These are phyloP conservation scores for Dunaliella primolecta DNA, from an alignment of 139 green algal species.

Conservation along the genomic window DNA sequence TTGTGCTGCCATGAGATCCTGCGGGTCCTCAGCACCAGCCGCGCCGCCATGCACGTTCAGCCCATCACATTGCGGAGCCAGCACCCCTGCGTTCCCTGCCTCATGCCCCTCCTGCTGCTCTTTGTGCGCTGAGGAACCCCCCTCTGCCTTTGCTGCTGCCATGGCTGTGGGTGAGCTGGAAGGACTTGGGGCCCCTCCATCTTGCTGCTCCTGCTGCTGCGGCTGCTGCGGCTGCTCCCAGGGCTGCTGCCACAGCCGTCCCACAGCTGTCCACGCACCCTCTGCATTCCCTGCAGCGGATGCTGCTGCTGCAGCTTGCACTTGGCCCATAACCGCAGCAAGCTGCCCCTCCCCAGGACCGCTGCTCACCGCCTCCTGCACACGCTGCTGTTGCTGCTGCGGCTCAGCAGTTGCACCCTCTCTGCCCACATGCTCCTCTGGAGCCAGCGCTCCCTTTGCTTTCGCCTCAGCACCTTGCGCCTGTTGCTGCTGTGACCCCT, in stretches of 20 bases:
- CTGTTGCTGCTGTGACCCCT: neutral
- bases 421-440: neutral
- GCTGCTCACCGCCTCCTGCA: too few relatives aligned
- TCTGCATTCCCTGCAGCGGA: neutral
- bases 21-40: too few relatives aligned
- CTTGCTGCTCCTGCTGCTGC: slow-evolving; percentile 1
- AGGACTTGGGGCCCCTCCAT: neutral
- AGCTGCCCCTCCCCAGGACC: too few relatives aligned
- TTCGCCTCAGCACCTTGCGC: neutral
- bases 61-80: too few relatives aligned
- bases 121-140: neutral
- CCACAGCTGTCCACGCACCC: neutral
- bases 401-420: neutral
- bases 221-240: neutral
- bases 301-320: too few relatives aligned
- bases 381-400: neutral
- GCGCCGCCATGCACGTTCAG: too few relatives aligned
- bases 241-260: neutral
- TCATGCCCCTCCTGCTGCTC: neutral
- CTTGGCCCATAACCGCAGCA: too few relatives aligned
- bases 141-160: slow-evolving; percentile 1
- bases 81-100: neutral
- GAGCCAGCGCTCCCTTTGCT: neutral
- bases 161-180: neutral
- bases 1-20: too few relatives aligned